phyloP scores from a whole-genome alignment of 768 basidiomycete species.

The Tylopilus subfusipes region DNA sequence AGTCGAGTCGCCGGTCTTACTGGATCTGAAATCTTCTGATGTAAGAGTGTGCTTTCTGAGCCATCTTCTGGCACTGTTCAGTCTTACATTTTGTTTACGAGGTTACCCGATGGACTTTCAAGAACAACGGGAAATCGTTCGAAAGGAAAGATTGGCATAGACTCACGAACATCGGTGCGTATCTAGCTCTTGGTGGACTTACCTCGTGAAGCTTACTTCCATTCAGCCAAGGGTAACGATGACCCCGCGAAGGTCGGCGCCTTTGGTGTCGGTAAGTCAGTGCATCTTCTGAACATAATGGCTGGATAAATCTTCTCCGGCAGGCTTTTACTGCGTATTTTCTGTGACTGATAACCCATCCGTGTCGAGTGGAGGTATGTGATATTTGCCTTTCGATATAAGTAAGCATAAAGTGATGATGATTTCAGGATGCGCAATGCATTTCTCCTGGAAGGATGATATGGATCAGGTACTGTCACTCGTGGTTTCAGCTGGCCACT shows the following conservation, averaged over 20 bases:
- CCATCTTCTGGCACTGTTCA: not conserved
- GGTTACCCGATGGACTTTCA: slow-evolving; percentile 80
- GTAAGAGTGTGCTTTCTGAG: slow-evolving; percentile 32
- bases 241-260: slow-evolving; percentile 94
- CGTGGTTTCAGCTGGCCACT: not conserved
- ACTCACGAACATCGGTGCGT: slow-evolving; percentile 80
- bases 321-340: slow-evolving; percentile 75
- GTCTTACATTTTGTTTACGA: slow-evolving; percentile 23
- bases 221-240: slow-evolving; percentile 83
- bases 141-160: slow-evolving; percentile 84
- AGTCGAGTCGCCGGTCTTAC: slow-evolving; percentile 32
- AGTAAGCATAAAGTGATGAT: too few species aligned
- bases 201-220: not conserved
- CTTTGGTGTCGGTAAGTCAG: slow-evolving; percentile 68
- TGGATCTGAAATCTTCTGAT: slow-evolving; percentile 58
- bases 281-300: not conserved
- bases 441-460: not conserved
- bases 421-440: not conserved
- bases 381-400: not conserved
- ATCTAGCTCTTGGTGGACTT: not conserved
- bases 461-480: not conserved
- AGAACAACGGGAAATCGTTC: slow-evolving; percentile 83
- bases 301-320: not conserved
- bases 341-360: slow-evolving; percentile 49
- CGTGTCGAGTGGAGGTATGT: not conserved